Percentiles rank a stretch among this genome's conserved stretches.
phyloP scores from a whole-genome alignment of 306 rosid genomes.

The Dryas octopetala region DNA sequence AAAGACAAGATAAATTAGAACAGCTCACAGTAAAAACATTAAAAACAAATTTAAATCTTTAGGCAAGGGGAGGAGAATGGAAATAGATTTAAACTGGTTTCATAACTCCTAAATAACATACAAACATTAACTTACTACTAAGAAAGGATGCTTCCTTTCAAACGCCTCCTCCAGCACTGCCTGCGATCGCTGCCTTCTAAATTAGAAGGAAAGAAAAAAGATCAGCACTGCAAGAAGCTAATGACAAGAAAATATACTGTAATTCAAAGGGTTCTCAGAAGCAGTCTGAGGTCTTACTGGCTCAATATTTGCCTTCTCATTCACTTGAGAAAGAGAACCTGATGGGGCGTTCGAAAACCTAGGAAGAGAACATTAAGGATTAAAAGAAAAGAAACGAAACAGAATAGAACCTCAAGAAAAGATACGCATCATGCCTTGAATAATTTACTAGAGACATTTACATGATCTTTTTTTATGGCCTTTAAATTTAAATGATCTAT shows the following conservation, averaged over 20 bases:
- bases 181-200: conserved; percentile 57
- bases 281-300: conserved; percentile 41
- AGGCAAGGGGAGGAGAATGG: no score
- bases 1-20: conserved; percentile 7
- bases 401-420: neutral
- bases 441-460: neutral
- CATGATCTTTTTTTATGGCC: no score
- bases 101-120: neutral
- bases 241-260: neutral
- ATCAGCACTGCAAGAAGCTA: conserved; percentile 25
- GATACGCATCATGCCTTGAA: neutral
- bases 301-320: conserved; percentile 55
- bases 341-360: conserved; percentile 66
- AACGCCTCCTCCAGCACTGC: conserved; percentile 66
- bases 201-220: conserved; percentile 26
- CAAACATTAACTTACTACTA: conserved; percentile 44
- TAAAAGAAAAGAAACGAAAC: neutral
- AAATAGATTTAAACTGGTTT: neutral
- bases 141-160: conserved; percentile 40
- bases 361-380: neutral
- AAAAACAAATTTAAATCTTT: neutral
- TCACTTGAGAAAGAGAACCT: conserved; percentile 43
- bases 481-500: neutral
- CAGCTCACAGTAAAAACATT: neutral
- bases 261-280: no score